These are phyloP conservation scores for Antrodiella citrinella DNA, from an alignment of 768 basidiomycete genomes.

Conservation along the genomic window DNA sequence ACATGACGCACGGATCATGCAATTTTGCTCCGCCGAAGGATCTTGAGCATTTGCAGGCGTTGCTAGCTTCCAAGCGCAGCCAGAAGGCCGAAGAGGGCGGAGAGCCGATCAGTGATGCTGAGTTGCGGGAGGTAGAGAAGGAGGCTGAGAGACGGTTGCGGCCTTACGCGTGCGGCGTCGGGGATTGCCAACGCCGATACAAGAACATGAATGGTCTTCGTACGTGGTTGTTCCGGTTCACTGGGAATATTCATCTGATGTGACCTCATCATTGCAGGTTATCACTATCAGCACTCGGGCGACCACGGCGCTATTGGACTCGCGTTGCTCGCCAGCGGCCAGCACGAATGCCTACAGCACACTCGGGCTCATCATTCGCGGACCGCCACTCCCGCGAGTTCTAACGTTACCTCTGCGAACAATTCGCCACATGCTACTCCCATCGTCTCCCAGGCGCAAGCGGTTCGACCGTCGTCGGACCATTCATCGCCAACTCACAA, in stretches of 20 bases:
- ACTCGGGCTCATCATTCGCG: constrained; percentile 16
- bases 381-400: constrained; percentile 15
- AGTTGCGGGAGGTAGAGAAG: constrained; percentile 64
- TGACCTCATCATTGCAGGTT: constrained; percentile 28
- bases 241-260: constrained; percentile 1
- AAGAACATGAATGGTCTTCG: constrained; percentile 98
- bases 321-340: constrained; percentile 69
- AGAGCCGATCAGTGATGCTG: constrained; percentile 40
- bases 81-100: constrained; percentile 28
- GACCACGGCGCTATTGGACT: constrained; percentile 91
- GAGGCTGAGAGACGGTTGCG: constrained; percentile 79
- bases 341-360: constrained; percentile 45
- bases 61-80: constrained; percentile 44
- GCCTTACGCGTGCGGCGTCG: constrained; percentile 87
- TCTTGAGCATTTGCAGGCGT: constrained; percentile 64
- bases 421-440: constrained; percentile 14
- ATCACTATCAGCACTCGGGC: constrained; percentile 95
- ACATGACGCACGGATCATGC: constrained; percentile 88
- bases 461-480: constrained; percentile 5
- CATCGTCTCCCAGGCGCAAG: constrained; percentile 7
- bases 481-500: constrained; percentile 1
- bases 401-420: constrained; percentile 5
- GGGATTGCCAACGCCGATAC: constrained; percentile 81
- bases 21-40: constrained; percentile 90
- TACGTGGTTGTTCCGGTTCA: constrained; percentile 15